Evolutionary conservation across 1,284 basidiomycete genomes (phyloP).

Genomic region (Trichosporon faecale): DNA sequence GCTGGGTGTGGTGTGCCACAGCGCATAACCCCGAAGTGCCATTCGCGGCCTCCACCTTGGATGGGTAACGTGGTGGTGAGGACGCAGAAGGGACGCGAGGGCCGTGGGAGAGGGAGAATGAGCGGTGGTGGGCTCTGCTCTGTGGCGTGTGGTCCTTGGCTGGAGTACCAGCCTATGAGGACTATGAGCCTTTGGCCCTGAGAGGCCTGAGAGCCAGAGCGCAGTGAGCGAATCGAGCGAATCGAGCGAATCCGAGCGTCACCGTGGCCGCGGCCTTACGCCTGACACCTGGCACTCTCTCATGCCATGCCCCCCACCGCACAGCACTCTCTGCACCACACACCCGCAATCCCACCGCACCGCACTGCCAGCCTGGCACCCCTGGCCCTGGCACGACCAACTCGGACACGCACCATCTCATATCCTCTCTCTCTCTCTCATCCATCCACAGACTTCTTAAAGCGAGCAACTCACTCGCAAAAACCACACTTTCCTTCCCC

Average conservation of each 20-base stretch:
- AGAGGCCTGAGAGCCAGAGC: slow-evolving; percentile 1
- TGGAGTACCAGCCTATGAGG: not conserved
- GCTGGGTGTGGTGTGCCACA: slow-evolving; percentile 14
- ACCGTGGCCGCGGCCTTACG: slow-evolving; percentile 9
- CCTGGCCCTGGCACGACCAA: not conserved
- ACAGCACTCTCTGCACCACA: not conserved
- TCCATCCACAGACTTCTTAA: slow-evolving; percentile 12
- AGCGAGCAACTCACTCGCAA: not conserved
- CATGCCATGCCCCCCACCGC: not conserved
- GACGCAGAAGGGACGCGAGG: not conserved
- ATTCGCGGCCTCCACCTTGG: not conserved
- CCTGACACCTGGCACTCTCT: not conserved
- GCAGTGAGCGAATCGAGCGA: no score
- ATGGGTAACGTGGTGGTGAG: not conserved
- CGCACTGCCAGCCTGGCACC: slow-evolving; percentile 11
- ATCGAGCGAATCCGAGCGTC: slow-evolving; percentile 13
- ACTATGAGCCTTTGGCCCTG: not conserved
- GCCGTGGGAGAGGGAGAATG: not conserved
- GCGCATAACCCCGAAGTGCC: not conserved
- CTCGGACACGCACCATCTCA: slow-evolving; percentile 9
- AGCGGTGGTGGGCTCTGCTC: not conserved
- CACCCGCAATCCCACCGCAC: not conserved
- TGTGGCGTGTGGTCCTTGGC: not conserved
- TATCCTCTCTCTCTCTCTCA: slow-evolving; percentile 17
- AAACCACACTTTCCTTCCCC: not conserved